These are phyloP conservation scores for Claviceps lovelessii DNA, from an alignment of 2,329 filamentous ascomycete genomes.

Conservation along the genomic window DNA sequence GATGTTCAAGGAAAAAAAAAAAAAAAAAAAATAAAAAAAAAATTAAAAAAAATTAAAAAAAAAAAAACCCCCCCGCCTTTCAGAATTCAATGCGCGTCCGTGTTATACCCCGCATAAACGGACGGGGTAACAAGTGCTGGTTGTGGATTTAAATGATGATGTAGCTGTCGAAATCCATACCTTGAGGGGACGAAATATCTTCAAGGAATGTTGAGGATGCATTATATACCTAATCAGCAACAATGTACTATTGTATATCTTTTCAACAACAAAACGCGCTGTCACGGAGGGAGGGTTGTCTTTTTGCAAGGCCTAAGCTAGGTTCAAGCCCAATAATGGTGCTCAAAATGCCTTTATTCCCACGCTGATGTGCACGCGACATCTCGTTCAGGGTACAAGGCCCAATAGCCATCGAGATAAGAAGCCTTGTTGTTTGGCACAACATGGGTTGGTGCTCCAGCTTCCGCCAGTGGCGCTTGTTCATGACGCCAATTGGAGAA, in stretches of 20 bases:
- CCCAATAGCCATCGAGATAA: neutral
- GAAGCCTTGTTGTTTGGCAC: neutral
- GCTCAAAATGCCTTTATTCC: neutral
- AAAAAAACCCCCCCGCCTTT: too few relatives aligned
- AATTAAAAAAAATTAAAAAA: too few relatives aligned
- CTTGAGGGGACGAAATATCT: too few relatives aligned
- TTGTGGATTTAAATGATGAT: neutral
- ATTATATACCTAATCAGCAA: neutral
- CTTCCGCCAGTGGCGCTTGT: neutral
- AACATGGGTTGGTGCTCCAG: neutral
- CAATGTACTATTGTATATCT: neutral
- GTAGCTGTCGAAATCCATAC: too few relatives aligned
- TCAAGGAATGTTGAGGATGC: neutral
- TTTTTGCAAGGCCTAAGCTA: neutral
- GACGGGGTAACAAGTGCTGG: neutral
- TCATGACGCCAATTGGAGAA: neutral
- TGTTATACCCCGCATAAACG: neutral
- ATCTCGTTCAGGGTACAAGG: neutral
- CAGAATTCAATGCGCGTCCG: too few relatives aligned
- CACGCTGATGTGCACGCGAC: neutral
- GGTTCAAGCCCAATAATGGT: neutral
- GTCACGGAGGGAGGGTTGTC: neutral
- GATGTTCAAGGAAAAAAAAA: neutral
- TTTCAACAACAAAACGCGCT: neutral
- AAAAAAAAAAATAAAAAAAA: too few relatives aligned